Conservation (phyloP, 192 early-diverging fungal species). For the Coemansia guatemalensis region DNA sequence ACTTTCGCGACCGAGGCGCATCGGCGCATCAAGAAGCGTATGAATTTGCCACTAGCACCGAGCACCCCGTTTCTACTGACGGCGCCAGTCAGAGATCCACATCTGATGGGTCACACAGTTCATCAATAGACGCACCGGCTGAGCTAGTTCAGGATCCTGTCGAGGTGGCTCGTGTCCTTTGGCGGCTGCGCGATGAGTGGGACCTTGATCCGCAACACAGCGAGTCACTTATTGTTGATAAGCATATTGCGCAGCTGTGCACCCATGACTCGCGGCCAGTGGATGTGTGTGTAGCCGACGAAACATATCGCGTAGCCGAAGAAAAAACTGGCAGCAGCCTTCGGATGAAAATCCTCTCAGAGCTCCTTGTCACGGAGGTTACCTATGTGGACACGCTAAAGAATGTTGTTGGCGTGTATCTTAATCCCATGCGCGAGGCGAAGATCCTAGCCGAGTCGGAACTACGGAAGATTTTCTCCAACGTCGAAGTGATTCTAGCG, state of each 20-base stretch:
- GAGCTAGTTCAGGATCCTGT: constrained; percentile 27
- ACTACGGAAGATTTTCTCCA: constrained; percentile 73
- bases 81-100: constrained; percentile 22
- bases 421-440: constrained; percentile 55
- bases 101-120: constrained; percentile 25
- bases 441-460: constrained; percentile 60
- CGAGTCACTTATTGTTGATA: constrained; percentile 22
- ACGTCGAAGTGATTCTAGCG: constrained; percentile 74
- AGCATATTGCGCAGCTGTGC: constrained; percentile 26
- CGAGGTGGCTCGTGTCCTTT: constrained; percentile 35
- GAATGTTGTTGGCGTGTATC: constrained; percentile 68
- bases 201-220: constrained; percentile 43
- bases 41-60: constrained; percentile 1
- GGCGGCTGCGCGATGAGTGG: constrained; percentile 54
- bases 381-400: constrained; percentile 84
- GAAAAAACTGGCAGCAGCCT: constrained; percentile 37
- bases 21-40: too few relatives aligned
- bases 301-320: constrained; percentile 31
- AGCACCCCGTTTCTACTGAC: neutral
- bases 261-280: neutral
- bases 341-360: constrained; percentile 68
- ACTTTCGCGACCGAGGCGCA: too few relatives aligned
- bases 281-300: constrained; percentile 22
- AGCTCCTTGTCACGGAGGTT: constrained; percentile 81
- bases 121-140: constrained; percentile 20